Conservation (phyloP, 1,284 basidiomycete genomes). For the Puccinia novopanici region DNA sequence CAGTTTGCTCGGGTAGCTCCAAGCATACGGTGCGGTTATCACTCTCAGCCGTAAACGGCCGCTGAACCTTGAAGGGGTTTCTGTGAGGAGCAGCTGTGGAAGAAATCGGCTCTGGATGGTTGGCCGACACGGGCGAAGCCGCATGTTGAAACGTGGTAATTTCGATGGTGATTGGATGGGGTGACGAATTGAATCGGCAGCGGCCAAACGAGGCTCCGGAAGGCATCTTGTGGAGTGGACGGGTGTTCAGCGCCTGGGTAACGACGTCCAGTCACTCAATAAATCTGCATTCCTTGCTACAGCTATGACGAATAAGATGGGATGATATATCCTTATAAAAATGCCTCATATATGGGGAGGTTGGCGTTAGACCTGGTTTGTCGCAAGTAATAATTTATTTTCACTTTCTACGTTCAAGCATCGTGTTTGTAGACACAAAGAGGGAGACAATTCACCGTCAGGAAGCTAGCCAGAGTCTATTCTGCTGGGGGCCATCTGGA, state of each 20-base stretch:
- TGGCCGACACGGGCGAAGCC: background rate
- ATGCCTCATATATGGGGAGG: no score
- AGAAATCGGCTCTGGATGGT: background rate
- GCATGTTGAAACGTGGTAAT: conserved; percentile 33
- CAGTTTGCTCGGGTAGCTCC: conserved; percentile 7
- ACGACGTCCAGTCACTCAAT: background rate
- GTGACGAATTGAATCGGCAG: conserved; percentile 20
- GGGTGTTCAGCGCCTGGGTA: background rate
- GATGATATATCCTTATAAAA: background rate
- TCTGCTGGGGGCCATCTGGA: background rate
- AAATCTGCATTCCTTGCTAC: background rate
- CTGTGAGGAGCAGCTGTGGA: conserved; percentile 8
- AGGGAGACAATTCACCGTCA: background rate
- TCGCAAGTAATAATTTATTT: no score
- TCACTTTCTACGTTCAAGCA: conserved; percentile 19
- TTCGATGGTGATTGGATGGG: conserved; percentile 35
- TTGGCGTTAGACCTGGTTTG: no score
- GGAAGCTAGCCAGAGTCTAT: background rate
- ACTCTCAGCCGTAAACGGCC: conserved; percentile 34
- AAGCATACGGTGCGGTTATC: conserved; percentile 28
- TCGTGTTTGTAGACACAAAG: background rate
- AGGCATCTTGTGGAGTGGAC: conserved; percentile 7
- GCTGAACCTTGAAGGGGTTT: background rate
- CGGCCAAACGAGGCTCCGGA: conserved; percentile 12
- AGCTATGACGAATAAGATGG: background rate